Percentiles rank a stretch among this genome's conserved stretches.
Evolutionary conservation across 176 grass and related monocot species (phyloP).

Genomic region (Triticum timopheevii): DNA sequence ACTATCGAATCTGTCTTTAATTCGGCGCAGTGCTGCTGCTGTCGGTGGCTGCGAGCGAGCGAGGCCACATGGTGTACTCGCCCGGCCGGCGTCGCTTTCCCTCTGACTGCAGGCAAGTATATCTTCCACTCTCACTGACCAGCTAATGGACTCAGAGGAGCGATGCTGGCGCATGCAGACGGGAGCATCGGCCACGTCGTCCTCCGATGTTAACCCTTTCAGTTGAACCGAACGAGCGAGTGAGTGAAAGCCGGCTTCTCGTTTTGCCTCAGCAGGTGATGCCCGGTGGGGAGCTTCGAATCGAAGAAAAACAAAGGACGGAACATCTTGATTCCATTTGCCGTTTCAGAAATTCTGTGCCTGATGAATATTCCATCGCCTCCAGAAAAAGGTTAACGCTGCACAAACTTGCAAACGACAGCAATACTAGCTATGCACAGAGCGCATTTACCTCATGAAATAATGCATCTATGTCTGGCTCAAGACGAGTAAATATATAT

Average conservation of each 20-base stretch:
- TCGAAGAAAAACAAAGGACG: background rate
- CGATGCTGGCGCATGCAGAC: background rate
- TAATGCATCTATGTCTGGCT: no score
- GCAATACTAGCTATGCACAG: background rate
- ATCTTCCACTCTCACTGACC: background rate
- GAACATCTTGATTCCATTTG: background rate
- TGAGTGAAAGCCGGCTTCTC: background rate
- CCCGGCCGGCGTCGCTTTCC: conserved; percentile 15
- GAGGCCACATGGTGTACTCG: background rate
- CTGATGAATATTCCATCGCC: background rate
- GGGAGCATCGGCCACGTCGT: background rate
- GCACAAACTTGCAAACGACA: background rate
- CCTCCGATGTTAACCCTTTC: background rate
- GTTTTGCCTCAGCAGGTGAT: background rate
- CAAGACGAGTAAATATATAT: no score
- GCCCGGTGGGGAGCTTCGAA: background rate
- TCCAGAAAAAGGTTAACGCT: no score
- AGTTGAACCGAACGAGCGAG: background rate
- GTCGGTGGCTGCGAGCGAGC: conserved; percentile 32
- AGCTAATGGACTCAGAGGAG: background rate
- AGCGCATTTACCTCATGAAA: no score
- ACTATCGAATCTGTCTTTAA: background rate
- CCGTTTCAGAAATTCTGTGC: background rate
- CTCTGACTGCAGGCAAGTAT: background rate
- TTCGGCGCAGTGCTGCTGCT: background rate